Base-by-base conservation (phyloP, 1,284 basidiomycete species). In the Mycena citricolor region DNA sequence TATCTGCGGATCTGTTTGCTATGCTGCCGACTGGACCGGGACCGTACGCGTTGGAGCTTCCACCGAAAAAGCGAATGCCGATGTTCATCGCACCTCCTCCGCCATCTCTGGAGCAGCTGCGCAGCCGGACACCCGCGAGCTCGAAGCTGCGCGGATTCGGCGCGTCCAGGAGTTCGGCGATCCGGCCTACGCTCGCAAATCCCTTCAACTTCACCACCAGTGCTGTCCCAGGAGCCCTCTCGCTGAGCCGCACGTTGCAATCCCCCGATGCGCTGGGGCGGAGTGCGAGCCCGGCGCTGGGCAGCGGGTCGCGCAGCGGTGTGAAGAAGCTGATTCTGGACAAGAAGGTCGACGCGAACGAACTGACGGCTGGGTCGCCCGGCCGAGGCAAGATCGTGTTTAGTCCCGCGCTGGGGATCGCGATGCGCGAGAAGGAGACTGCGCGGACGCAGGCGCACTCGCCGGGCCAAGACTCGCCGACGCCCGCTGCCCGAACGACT, bases 271-370 rank as follows among this genome's bases (percentile, higher is more conserved):
- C 51, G 80, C 21, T 73, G 73, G 19, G 74, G 76, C 24, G 85
- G 68, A n/a, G n/a, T 57, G 78, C 82, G 20, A n/a, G n/a, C n/a
- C n/a, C n/a, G n/a, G n/a, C n/a, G n/a, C n/a, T n/a, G n/a, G n/a
- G n/a, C n/a, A n/a, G n/a, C n/a, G 81, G 82, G n/a, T 67, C 69
- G 17, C 77, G 87, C 29, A 81, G 86, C 45, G 97, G 90, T 61
- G 91, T 97, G 51, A 99, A 98, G 76, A 95, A 97, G 64, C 79
- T 99, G 42, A 86, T 94, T 29, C 67, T 98, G 44, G 88, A 94
- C 60, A 89, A 85, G 63, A 87, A 82, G 58, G 71, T 87, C 13
- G 84, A 86, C 43, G 73, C 84, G 12, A 67, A 75, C n/a, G 82
- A 88, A 49, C 56, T 87, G 39, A 74, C 32, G 67, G 37, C 68